Base-by-base conservation (phyloP, 768 basidiomycete species). In the Imleria badia region DNA sequence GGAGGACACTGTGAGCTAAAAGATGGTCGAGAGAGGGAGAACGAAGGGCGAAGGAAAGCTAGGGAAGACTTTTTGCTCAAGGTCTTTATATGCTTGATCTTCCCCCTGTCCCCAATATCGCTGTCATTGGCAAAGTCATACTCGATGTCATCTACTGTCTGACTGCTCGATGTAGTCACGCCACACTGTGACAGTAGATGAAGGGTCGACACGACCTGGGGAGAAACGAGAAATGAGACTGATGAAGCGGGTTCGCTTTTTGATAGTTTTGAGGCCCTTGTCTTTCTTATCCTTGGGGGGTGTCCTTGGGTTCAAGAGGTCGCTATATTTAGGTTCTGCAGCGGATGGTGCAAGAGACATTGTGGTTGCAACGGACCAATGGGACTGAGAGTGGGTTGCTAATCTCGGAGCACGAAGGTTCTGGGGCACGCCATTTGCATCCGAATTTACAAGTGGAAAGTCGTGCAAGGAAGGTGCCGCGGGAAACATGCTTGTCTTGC, bases 211-310 rank as follows among this genome's bases (percentile, higher is more conserved):
- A n/a, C 71, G 70, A 23, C 68, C 58, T 0, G 69, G 70, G 1
- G 70, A 72, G 4, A 70, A 26, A 3, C 66, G 69, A 0, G 69
- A 71, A 10, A 70, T 69, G 39, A 70, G 64, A 42, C 62, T 69
- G 34, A 72, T 66, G 48, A 70, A 70, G 12, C 71, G 71, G 0
- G 66, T n/a, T 7, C 69, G 69, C 41, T 71, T 72, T 41, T 58
- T 64, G 3, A 26, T 26, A 10, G 62, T 60, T 48, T 71, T 72
- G 10, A 58, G 5, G 6, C 31, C 7, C 52, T 70, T 69, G 22
- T 50, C 48, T 20, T 60, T 70, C 36, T 63, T 71, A 1, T 46
- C 48, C 39, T 49, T 62, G 14, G 60, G 50, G 1, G 62, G 48
- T 0, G 54, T 51, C 33, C 50, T 66, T 4, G 59, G 55, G n/a